Percentiles rank a stretch among this genome's conserved stretches.
Conservation (phyloP, 257 asterid species). For the Ophiorrhiza pumila region DNA sequence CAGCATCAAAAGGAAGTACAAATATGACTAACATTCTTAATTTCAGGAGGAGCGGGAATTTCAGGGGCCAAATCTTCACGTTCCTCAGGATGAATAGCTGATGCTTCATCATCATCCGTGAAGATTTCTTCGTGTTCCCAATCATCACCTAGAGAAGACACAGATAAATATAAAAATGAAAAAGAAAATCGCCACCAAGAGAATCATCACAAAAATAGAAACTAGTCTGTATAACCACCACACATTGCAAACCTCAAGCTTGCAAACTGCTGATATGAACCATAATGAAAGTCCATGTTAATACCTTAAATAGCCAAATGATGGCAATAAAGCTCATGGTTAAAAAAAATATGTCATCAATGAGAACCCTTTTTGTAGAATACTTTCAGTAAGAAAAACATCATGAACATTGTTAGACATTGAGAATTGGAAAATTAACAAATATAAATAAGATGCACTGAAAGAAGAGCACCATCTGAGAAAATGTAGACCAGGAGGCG, state of each 20-base stretch:
- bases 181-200: neutral
- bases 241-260: neutral
- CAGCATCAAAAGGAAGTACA: slow-evolving; percentile 1
- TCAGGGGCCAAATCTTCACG: slow-evolving; percentile 96
- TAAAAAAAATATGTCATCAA: neutral
- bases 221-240: neutral
- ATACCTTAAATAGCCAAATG: neutral
- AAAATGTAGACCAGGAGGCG: neutral
- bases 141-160: slow-evolving; percentile 67
- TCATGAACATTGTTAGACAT: neutral
- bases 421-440: neutral
- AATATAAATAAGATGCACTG: neutral
- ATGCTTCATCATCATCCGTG: slow-evolving; percentile 95
- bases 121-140: slow-evolving; percentile 99
- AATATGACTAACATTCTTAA: slow-evolving; percentile 64
- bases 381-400: neutral
- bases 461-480: neutral
- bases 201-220: neutral
- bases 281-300: neutral
- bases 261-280: neutral
- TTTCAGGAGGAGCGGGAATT: slow-evolving; percentile 98
- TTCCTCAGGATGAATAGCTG: slow-evolving; percentile 83
- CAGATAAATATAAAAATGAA: neutral
- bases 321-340: neutral
- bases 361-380: neutral